Evolutionary conservation across 1,284 basidiomycete species (phyloP), one percentile per base, ranked within the genome.

Genomic region (Malassezia nana): DNA sequence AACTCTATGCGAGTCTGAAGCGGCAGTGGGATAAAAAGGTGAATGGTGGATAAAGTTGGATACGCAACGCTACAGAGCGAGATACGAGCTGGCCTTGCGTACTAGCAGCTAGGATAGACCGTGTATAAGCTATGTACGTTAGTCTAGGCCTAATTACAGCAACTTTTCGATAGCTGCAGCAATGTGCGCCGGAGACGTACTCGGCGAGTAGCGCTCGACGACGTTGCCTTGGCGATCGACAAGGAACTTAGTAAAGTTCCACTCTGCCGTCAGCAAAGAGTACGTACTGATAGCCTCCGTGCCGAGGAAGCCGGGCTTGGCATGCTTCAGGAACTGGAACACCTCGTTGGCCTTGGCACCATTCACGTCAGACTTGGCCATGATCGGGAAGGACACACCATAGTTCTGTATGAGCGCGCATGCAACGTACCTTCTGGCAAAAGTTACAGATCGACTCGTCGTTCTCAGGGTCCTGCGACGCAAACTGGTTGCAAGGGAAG

Each of bases 401-500:
- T 74, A 74, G 66, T 74, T 74, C 63, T 67, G 52, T 16, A 15
- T 20, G 18, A 15, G 4, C 32, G 33, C 13, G 12, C 25, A 15
- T 39, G 9, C 10, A 13, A 59, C 67, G 56, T 57, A 69, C 67
- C 47, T 60, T 59, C 42, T 62, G 56, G 58, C 70, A 73, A 46
- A 72, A 70, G 26, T 57, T 56, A 31, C 59, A 59, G 31, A 72
- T 71, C 22, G 53, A 55, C 4, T 71, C 66, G 44, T 72, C 68
- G 32, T 63, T 52, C 15, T 57, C 69, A 10, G 71, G 71, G 41
- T 72, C 69, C 58, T 74, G 71, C 40, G 55, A 51, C 8, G 64
- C 76, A 54, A 87, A 87, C 78, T 90, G 89, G 74, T 92, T 91
- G 78, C 84, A 90, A 28, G 89, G 89, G 79, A 91, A 91, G 2